Evolutionary conservation across 2,329 filamentous ascomycete genomes (phyloP).

Genomic region (Celoporthe dispersa): DNA sequence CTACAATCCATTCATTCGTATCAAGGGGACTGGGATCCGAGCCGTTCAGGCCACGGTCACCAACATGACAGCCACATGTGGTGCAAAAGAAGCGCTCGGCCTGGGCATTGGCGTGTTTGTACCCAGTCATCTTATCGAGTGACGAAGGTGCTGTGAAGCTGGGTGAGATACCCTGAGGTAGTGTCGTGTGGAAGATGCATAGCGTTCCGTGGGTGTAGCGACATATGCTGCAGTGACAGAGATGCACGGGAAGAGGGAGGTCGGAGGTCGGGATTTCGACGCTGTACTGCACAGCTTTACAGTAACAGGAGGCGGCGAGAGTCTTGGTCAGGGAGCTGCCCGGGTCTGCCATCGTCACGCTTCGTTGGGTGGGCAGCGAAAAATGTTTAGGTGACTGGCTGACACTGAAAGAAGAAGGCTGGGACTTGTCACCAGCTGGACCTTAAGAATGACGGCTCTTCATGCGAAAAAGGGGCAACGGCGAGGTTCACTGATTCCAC

Average conservation of each 20-base stretch:
- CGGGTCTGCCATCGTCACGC: background rate
- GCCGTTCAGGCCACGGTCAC: constrained; percentile 40
- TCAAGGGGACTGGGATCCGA: constrained; percentile 29
- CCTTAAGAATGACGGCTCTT: background rate
- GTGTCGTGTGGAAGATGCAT: constrained; percentile 46
- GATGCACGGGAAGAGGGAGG: constrained; percentile 47
- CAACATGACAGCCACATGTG: constrained; percentile 52
- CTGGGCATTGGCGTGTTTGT: constrained; percentile 37
- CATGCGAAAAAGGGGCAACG: background rate
- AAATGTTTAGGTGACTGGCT: background rate
- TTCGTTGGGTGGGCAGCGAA: background rate
- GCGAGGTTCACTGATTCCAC: background rate
- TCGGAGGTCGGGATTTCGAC: constrained; percentile 43
- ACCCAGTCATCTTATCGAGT: constrained; percentile 42
- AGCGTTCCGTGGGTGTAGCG: constrained; percentile 48
- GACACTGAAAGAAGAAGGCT: background rate
- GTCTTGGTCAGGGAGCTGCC: constrained; percentile 35
- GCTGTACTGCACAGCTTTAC: constrained; percentile 48
- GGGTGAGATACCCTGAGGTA: constrained; percentile 42
- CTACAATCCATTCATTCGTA: constrained; percentile 43
- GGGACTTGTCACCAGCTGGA: background rate
- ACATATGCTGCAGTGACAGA: constrained; percentile 53
- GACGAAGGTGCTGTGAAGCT: constrained; percentile 47
- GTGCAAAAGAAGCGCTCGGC: constrained; percentile 50
- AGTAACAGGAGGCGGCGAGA: constrained; percentile 51